These are phyloP conservation scores for Penicillium soppii DNA, from an alignment of 495 filamentous ascomycete genomes.

Conservation along the genomic window DNA sequence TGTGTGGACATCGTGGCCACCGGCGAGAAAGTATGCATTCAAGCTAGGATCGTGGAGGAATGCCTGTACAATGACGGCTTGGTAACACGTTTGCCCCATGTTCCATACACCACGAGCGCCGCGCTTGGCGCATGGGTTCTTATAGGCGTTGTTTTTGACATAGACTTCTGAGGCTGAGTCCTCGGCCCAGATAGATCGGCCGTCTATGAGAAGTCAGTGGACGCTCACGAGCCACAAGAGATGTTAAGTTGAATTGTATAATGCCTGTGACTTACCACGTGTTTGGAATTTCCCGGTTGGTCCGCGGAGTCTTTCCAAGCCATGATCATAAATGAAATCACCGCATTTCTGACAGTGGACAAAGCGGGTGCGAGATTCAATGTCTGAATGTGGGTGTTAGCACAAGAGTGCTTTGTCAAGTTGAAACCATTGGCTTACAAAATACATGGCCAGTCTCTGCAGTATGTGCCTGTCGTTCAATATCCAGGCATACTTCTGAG, in stretches of 20 bases:
- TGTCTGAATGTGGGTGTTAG: slow-evolving; percentile 54
- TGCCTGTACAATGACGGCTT: slow-evolving; percentile 85
- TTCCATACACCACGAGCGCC: slow-evolving; percentile 87
- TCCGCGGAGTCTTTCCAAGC: slow-evolving; percentile 64
- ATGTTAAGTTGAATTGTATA: neutral
- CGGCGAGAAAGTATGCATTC: slow-evolving; percentile 79
- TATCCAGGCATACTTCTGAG: slow-evolving; percentile 33
- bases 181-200: slow-evolving; percentile 22
- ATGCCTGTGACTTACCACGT: slow-evolving; percentile 21
- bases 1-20: slow-evolving; percentile 71
- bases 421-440: slow-evolving; percentile 27
- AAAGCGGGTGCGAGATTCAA: slow-evolving; percentile 74
- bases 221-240: neutral
- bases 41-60: slow-evolving; percentile 87
- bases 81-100: slow-evolving; percentile 90
- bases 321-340: slow-evolving; percentile 86
- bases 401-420: neutral
- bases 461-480: slow-evolving; percentile 37
- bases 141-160: slow-evolving; percentile 42
- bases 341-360: slow-evolving; percentile 81
- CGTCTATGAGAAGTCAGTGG: slow-evolving; percentile 14
- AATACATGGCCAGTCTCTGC: slow-evolving; percentile 45
- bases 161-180: slow-evolving; percentile 40
- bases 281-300: slow-evolving; percentile 26
- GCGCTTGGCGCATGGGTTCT: slow-evolving; percentile 45